Evolutionary conservation across 2,329 filamentous ascomycete genomes (phyloP), one percentile per base, ranked within the genome.

Genomic region (Ophiognomonia clavigignenti-juglandacearum): DNA sequence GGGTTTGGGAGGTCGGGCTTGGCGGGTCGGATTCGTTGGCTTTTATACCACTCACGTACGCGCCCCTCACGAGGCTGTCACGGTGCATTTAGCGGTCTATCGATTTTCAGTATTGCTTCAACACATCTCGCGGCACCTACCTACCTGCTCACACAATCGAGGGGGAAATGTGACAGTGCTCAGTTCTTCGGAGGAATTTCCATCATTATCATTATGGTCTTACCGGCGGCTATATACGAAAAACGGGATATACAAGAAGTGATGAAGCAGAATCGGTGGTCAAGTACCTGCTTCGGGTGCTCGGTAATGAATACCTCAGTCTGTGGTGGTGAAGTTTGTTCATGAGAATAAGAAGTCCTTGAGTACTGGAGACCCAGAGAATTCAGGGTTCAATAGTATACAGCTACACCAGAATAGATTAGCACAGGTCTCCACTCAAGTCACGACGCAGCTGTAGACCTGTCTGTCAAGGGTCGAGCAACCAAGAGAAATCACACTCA

Each of bases 361-460:
- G 36, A 96, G 74, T 2, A 96, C 82, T 0, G 90, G 88, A n/a
- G 88, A 93, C 10, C 87, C 86, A 27, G 90, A 88, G 61, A 96
- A 96, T 64, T 96, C 90, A 0, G 92, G 92, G 64, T 96, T 96
- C 24, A 96, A 70, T 55, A 97, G 69, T 52, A 96, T 84, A 68
- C 91, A 96, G 62, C 89, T 95, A 61, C 18, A 20, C n/a, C 16
- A 5, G 16, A 20, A 20, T 11, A 11, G n/a, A n/a, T n/a, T n/a
- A n/a, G n/a, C n/a, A n/a, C n/a, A n/a, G n/a, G n/a, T n/a, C n/a
- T n/a, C n/a, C n/a, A n/a, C n/a, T n/a, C n/a, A n/a, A n/a, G n/a
- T n/a, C n/a, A n/a, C n/a, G n/a, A n/a, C n/a, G n/a, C n/a, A n/a
- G n/a, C n/a, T n/a, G n/a, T n/a, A n/a, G n/a, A n/a, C n/a, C n/a